A percentile compares a stretch with the other conserved stretches of the same genome.
Conservation (phyloP, 768 basidiomycete genomes). For the Lactarius psammicola region DNA sequence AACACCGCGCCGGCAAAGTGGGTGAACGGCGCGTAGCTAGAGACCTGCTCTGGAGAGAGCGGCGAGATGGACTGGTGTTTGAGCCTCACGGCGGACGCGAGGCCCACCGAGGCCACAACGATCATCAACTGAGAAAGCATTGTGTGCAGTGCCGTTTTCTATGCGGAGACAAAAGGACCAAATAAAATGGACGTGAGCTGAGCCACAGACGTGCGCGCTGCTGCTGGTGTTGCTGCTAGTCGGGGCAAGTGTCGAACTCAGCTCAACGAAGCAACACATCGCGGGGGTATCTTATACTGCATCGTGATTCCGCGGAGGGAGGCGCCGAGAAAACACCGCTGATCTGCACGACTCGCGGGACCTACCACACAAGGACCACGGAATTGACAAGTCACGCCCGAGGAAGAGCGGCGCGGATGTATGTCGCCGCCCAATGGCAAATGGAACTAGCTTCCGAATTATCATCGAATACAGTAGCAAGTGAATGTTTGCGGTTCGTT, state of each 20-base stretch:
- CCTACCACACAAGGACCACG: not conserved
- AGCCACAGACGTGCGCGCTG: not conserved
- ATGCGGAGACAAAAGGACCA: not conserved
- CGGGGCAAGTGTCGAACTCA: not conserved
- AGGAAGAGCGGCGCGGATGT: no score
- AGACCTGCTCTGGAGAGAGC: conserved; percentile 36
- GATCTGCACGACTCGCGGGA: not conserved
- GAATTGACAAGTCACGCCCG: no score
- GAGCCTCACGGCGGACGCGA: not conserved
- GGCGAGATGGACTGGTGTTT: conserved; percentile 1
- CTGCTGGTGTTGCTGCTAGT: not conserved
- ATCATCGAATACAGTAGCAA: not conserved
- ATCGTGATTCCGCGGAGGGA: not conserved
- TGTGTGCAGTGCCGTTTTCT: not conserved
- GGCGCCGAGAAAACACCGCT: no score
- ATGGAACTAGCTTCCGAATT: not conserved
- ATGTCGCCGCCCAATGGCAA: not conserved
- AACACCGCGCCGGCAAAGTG: conserved; percentile 51
- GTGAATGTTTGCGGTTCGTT: not conserved
- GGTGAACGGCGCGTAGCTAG: conserved; percentile 47
- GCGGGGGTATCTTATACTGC: not conserved
- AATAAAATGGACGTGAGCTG: not conserved
- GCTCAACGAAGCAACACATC: not conserved
- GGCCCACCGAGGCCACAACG: not conserved
- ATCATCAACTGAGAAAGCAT: not conserved